phyloP scores from a whole-genome alignment of 2,329 filamentous ascomycete species.

The Fusarium tanahbumbuense region DNA sequence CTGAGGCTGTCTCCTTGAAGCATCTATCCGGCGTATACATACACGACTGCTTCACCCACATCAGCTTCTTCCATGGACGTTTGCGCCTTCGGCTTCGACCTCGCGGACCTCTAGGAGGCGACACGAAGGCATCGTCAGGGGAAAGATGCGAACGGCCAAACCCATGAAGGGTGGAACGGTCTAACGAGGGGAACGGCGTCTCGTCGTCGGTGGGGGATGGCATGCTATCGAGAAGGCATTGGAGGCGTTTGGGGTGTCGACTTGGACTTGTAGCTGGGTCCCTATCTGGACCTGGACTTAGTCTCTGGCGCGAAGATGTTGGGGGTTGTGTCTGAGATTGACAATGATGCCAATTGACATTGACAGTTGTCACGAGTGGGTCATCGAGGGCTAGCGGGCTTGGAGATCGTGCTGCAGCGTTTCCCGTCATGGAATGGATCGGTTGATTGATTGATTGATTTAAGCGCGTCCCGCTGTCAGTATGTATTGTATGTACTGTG shows the following conservation, averaged over 20 bases:
- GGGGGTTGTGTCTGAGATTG: conserved; percentile 11
- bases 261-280: conserved; percentile 1
- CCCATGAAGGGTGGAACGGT: conserved; percentile 47
- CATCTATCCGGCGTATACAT: conserved; percentile 49
- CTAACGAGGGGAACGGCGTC: conserved; percentile 51
- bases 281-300: not conserved
- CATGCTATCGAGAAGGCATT: conserved; percentile 47
- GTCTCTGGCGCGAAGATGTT: not conserved
- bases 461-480: conserved; percentile 18
- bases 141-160: conserved; percentile 76
- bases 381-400: conserved; percentile 35
- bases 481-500: not conserved
- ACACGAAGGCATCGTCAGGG: conserved; percentile 85
- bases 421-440: conserved; percentile 23
- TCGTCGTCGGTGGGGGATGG: conserved; percentile 55
- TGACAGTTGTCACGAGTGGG: conserved; percentile 29
- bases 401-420: conserved; percentile 32
- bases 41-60: conserved; percentile 99
- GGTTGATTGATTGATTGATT: conserved; percentile 12
- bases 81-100: conserved; percentile 76
- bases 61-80: conserved; percentile 89
- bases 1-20: not conserved
- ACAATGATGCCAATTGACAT: conserved; percentile 34
- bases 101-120: conserved; percentile 67
- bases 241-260: conserved; percentile 16